A percentile compares a stretch with the other conserved stretches of the same genome.
These are phyloP conservation scores for Musa itinerans DNA, from an alignment of 176 grass and related monocot species.

Conservation along the genomic window DNA sequence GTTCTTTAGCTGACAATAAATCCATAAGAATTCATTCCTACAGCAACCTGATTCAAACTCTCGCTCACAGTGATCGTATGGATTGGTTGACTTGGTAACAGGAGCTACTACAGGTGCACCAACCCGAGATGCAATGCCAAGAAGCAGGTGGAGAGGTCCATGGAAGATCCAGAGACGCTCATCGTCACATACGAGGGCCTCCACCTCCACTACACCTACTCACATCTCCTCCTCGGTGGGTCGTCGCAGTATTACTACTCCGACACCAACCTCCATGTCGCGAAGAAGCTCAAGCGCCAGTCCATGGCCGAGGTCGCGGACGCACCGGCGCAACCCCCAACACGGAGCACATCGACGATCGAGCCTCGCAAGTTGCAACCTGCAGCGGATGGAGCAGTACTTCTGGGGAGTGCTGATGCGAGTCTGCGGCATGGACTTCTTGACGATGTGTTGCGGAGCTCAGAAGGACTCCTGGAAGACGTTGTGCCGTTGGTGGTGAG, in stretches of 20 bases:
- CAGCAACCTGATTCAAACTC: no score
- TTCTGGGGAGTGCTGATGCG: neutral
- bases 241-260: neutral
- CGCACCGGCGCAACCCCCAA: neutral
- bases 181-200: slow-evolving; percentile 84
- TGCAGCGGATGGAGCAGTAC: neutral
- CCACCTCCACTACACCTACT: slow-evolving; percentile 90
- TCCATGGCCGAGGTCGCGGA: neutral
- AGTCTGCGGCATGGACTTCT: no score
- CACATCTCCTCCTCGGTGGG: slow-evolving; percentile 33
- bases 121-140: slow-evolving; percentile 94
- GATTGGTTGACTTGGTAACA: slow-evolving; percentile 7
- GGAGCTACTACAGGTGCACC: slow-evolving; percentile 98
- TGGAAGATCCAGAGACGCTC: slow-evolving; percentile 55
- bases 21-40: no score
- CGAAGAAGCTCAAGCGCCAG: slow-evolving; percentile 10
- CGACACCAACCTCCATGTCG: neutral
- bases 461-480: slow-evolving; percentile 62
- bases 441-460: slow-evolving; percentile 1
- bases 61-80: no score
- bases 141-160: slow-evolving; percentile 77
- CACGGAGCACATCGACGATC: no score
- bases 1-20: no score
- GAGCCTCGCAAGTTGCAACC: neutral
- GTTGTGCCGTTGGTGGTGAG: slow-evolving; percentile 65